Conservation (phyloP, 2,329 filamentous ascomycete genomes). For the Fusarium tjaetaba region DNA sequence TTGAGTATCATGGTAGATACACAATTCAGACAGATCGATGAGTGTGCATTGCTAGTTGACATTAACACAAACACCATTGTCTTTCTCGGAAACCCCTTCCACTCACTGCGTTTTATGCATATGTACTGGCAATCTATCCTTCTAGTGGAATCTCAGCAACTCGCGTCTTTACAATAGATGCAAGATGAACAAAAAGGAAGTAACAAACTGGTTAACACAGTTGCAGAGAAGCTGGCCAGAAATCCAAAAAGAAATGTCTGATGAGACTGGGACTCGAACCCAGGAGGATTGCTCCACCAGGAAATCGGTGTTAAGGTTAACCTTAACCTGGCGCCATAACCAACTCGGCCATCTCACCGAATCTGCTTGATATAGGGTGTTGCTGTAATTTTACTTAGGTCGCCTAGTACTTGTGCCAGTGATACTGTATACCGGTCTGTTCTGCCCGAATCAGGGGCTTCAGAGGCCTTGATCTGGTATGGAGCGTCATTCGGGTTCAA, state of each 20-base stretch:
- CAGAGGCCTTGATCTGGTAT: not conserved
- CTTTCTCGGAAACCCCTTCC: not conserved
- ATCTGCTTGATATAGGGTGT: accelerated
- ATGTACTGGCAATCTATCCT: not conserved
- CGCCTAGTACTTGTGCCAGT: accelerated
- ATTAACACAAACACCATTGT: not conserved
- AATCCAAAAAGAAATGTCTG: conserved; percentile 11
- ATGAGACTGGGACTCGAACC: conserved; percentile 51
- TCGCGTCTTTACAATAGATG: not conserved
- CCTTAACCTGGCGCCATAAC: conserved; percentile 52
- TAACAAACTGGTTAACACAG: not conserved
- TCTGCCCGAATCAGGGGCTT: not conserved
- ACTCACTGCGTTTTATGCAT: not conserved
- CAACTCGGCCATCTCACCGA: conserved; percentile 50
- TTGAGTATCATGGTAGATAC: no score
- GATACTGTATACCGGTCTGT: not conserved
- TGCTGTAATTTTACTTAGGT: accelerated
- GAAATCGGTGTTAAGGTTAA: conserved; percentile 45
- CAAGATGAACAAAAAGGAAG: not conserved
- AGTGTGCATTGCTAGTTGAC: not conserved
- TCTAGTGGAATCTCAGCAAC: not conserved
- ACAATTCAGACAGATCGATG: not conserved
- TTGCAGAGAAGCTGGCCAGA: not conserved
- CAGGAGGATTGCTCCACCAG: conserved; percentile 51
- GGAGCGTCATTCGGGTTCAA: not conserved